Evolutionary conservation across 192 early-diverging fungal species (phyloP).

Genomic region (Coemansia sp.): DNA sequence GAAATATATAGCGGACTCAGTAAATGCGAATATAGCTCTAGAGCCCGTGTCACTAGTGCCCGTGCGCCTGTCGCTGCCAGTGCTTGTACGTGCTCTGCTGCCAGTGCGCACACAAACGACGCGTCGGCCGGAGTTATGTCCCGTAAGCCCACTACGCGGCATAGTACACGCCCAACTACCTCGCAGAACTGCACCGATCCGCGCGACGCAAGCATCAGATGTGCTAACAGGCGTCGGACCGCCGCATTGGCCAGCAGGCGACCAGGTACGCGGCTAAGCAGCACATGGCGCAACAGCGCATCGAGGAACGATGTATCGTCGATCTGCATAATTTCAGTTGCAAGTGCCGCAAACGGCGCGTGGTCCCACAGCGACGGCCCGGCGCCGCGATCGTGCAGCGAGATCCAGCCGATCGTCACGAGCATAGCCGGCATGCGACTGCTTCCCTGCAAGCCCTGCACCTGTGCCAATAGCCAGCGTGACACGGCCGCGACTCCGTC

Average conservation of each 20-base stretch:
- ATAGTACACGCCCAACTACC: slow-evolving; percentile 6
- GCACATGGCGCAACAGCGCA: slow-evolving; percentile 34
- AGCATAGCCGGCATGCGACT: slow-evolving; percentile 17
- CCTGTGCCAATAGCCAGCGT: slow-evolving; percentile 25
- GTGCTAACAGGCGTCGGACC: slow-evolving; percentile 33
- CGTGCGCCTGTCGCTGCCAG: neutral
- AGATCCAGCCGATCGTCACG: slow-evolving; percentile 34
- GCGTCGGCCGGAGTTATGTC: neutral
- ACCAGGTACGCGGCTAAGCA: slow-evolving; percentile 9
- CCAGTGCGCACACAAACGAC: slow-evolving; percentile 23
- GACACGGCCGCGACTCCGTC: slow-evolving; percentile 5
- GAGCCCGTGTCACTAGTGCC: neutral
- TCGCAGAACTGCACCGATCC: slow-evolving; percentile 17
- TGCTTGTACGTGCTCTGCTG: neutral
- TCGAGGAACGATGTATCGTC: slow-evolving; percentile 32
- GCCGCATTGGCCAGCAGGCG: slow-evolving; percentile 2
- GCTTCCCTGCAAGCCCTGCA: neutral
- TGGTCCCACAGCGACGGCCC: slow-evolving; percentile 36
- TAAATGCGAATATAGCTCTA: slow-evolving; percentile 7
- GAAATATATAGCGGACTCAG: neutral
- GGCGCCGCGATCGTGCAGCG: slow-evolving; percentile 13
- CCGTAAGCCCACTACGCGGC: neutral
- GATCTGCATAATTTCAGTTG: slow-evolving; percentile 31
- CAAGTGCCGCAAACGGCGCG: slow-evolving; percentile 12
- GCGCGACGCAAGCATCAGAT: slow-evolving; percentile 21